These are phyloP conservation scores for Cyclotella atomus DNA, from an alignment of 108 stramenopile genomes.

Conservation along the genomic window DNA sequence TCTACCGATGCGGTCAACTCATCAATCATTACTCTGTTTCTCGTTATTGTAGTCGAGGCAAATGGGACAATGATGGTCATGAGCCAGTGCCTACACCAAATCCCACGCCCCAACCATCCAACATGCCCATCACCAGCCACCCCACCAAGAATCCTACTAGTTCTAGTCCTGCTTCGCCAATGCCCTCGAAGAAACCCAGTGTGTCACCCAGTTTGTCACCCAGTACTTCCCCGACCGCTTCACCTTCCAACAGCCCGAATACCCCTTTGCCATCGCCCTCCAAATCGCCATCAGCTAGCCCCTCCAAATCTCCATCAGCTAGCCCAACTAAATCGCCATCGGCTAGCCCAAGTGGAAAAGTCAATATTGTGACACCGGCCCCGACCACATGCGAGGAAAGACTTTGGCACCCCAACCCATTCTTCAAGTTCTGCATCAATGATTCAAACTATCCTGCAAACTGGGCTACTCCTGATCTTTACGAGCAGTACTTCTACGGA, in stretches of 20 bases:
- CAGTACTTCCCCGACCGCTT: too few species aligned
- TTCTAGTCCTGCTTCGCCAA: too few species aligned
- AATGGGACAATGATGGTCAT: constrained; percentile 9
- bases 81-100: neutral
- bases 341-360: neutral
- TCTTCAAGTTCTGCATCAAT: constrained; percentile 12
- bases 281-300: neutral
- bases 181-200: too few species aligned
- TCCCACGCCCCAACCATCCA: neutral
- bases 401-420: constrained; percentile 17
- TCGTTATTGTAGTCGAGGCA: neutral
- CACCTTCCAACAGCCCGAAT: too few species aligned
- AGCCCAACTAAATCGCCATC: neutral
- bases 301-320: neutral
- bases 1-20: too few species aligned
- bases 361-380: neutral
- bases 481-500: constrained; percentile 8
- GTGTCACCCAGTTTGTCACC: too few species aligned
- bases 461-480: constrained; percentile 8
- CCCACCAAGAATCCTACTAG: neutral
- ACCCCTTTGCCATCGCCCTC: too few species aligned
- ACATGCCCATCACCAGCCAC: neutral
- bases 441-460: constrained; percentile 12
- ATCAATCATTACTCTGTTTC: neutral
- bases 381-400: constrained; percentile 11